Percentiles rank a stretch among this genome's conserved stretches.
Evolutionary conservation across 208 protist species (phyloP).

Genomic region (Acanthamoeba sp.): DNA sequence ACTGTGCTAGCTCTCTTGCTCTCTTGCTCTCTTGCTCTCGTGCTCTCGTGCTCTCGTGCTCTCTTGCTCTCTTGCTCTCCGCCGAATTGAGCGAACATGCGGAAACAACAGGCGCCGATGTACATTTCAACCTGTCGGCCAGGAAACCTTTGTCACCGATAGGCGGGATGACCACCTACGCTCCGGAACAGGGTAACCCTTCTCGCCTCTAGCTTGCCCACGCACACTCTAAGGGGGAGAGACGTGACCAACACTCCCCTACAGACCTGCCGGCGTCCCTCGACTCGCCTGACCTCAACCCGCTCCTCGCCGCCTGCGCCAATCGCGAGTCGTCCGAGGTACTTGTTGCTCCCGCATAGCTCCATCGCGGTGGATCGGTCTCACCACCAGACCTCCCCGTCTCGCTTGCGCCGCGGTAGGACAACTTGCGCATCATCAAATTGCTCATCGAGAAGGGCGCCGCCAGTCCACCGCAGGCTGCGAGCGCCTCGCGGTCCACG

Average conservation of each 20-base stretch:
- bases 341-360: background rate
- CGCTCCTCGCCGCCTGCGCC: slow-evolving; percentile 2
- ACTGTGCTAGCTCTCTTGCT: background rate
- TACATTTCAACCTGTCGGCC: background rate
- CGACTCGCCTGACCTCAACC: slow-evolving; percentile 13
- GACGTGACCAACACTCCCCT: too few species aligned
- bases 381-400: background rate
- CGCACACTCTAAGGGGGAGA: too few species aligned
- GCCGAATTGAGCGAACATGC: too few species aligned
- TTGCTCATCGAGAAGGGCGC: slow-evolving; percentile 5
- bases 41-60: background rate
- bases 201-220: too few species aligned
- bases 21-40: background rate
- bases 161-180: too few species aligned
- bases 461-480: background rate
- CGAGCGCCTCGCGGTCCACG: background rate
- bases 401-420: background rate
- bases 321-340: background rate
- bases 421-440: background rate
- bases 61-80: background rate
- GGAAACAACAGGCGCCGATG: background rate
- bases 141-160: too few species aligned
- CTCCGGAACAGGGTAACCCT: too few species aligned
- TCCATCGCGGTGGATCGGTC: background rate
- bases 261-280: background rate